Conservation (phyloP, 2,329 filamentous ascomycete genomes). For the Ascochyta rabiei region DNA sequence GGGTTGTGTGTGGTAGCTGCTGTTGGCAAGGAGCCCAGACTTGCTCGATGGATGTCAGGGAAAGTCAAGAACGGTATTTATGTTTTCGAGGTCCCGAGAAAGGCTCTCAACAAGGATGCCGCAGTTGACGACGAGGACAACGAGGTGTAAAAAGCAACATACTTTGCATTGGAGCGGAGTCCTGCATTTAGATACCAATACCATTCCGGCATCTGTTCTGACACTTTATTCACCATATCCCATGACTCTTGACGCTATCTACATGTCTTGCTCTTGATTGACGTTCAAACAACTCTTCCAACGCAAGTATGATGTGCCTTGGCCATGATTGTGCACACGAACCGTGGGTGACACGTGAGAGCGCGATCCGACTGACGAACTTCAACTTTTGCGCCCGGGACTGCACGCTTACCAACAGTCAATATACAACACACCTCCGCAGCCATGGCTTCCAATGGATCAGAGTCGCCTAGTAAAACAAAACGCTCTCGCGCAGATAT, state of each 20-base stretch:
- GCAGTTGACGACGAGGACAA: slow-evolving; percentile 7
- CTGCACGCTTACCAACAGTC: slow-evolving; percentile 5
- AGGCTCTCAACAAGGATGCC: slow-evolving; percentile 28
- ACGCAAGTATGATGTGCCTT: no score
- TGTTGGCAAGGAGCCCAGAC: slow-evolving; percentile 81
- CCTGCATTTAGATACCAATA: slow-evolving; percentile 31
- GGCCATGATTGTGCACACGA: no score
- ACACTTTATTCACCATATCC: neutral
- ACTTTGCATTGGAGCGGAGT: slow-evolving; percentile 20
- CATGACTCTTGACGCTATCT: neutral
- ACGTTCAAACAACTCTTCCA: neutral
- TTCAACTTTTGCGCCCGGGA: slow-evolving; percentile 16
- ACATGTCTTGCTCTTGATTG: neutral
- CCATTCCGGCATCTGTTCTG: slow-evolving; percentile 21
- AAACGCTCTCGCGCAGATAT: slow-evolving; percentile 37
- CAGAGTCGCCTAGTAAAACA: slow-evolving; percentile 32
- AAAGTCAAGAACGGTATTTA: slow-evolving; percentile 80
- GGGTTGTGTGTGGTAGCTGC: slow-evolving; percentile 86
- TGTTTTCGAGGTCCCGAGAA: slow-evolving; percentile 77
- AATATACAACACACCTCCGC: slow-evolving; percentile 5
- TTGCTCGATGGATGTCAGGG: slow-evolving; percentile 79
- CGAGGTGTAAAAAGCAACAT: slow-evolving; percentile 13
- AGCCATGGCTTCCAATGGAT: slow-evolving; percentile 22
- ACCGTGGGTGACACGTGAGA: slow-evolving; percentile 18
- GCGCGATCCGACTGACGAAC: slow-evolving; percentile 17